These are phyloP conservation scores for Fusarium xyrophilum DNA, from an alignment of 2,329 filamentous ascomycete genomes.

Conservation along the genomic window DNA sequence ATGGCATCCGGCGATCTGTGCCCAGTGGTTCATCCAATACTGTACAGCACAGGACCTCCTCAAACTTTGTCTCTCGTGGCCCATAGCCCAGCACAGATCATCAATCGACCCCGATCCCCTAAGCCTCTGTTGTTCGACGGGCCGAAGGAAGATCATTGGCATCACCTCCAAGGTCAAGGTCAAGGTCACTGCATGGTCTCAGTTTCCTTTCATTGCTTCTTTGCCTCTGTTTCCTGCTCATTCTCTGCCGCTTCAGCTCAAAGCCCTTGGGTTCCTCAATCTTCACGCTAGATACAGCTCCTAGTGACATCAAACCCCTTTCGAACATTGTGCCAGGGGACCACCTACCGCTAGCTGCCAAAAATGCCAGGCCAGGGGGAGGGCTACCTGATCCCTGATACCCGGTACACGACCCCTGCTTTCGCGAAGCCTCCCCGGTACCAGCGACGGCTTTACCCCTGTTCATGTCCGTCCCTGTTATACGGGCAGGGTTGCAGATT, in stretches of 20 bases:
- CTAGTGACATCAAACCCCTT: conserved; percentile 33
- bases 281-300: conserved; percentile 27
- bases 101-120: not conserved
- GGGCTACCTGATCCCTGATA: conserved; percentile 17
- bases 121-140: not conserved
- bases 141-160: conserved; percentile 6
- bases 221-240: not conserved
- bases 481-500: conserved; percentile 31
- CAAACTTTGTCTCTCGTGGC: conserved; percentile 4
- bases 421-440: conserved; percentile 25
- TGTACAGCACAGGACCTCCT: not conserved
- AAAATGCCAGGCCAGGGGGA: conserved; percentile 24
- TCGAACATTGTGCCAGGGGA: conserved; percentile 25
- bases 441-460: conserved; percentile 25
- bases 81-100: conserved; percentile 11
- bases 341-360: conserved; percentile 18
- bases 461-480: conserved; percentile 27
- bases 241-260: conserved; percentile 14
- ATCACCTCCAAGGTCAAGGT: conserved; percentile 7
- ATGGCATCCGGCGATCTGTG: conserved; percentile 15
- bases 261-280: conserved; percentile 15
- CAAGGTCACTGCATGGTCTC: not conserved
- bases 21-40: conserved; percentile 2
- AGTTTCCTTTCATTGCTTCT: not conserved
- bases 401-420: conserved; percentile 21